Evolutionary conservation across 495 filamentous ascomycete species (phyloP), one percentile per base, ranked within the genome.

Genomic region (Aspergillus mulundensis): DNA sequence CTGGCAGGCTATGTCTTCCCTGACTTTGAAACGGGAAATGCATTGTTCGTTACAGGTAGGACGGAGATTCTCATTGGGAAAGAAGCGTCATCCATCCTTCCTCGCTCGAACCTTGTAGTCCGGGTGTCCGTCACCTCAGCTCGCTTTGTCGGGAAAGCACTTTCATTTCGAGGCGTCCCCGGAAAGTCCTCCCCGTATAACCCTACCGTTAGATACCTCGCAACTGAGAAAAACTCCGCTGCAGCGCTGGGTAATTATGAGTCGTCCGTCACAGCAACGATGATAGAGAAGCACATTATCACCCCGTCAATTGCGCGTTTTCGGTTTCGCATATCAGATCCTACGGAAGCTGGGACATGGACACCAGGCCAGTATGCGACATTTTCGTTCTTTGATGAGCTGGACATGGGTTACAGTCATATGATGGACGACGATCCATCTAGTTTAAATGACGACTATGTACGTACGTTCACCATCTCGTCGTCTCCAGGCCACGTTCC

Each of bases 391-490:
- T 70, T 76, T 38, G 66, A 77, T 3, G 82, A 89, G 58, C 70
- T 93, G 3, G 80, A 87, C 54, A 66, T 76, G 43, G 90, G 89
- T 5, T 95, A 88, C 65, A 81, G 74, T 47, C 90, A 94, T 64
- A 94, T 94, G 90, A 74, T 84, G 1, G 85, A 93, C 52, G 81
- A 84, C 38, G 89, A 93, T 54, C 89, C 89, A 14, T 74, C 75
- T 59, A 87, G 82, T 59, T 64, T 94, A 41, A 95, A 94, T 58
- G 89, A 94, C 58, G 88, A 95, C 63, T 92, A 84, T 60, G 72
- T 91, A 18, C 76, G 90, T 34, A 93, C 89, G 0, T 94, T 94
- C 62, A 94, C 88, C 3, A 76, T 92, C 5, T 87, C 84, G 0
- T 88, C 79, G 2, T 65, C 73, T 21, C 81, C 84, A 4, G 69